Conservation (phyloP, 2,329 filamentous ascomycete species). For the Raffaelea albimanens region DNA sequence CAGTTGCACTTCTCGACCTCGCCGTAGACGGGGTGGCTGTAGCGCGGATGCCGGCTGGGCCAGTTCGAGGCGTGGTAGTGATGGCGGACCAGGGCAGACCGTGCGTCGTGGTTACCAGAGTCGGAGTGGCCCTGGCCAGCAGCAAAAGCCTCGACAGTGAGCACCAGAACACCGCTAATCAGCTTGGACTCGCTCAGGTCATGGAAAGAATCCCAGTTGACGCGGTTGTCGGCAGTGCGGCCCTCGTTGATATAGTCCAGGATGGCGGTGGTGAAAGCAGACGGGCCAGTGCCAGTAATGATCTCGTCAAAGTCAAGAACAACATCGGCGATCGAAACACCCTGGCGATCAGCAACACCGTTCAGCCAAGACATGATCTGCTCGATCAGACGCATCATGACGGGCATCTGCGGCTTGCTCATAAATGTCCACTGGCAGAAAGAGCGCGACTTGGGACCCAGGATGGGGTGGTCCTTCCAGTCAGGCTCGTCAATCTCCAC, state of each 20-base stretch:
- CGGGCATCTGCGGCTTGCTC: conserved; percentile 55
- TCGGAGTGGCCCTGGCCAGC: conserved; percentile 66
- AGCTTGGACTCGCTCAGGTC: conserved; percentile 56
- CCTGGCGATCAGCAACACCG: conserved; percentile 48
- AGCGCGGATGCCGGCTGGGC: conserved; percentile 57
- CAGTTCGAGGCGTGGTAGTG: conserved; percentile 68
- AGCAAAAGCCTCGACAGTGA: conserved; percentile 63
- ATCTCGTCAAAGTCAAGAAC: conserved; percentile 62
- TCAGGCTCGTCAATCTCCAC: conserved; percentile 63
- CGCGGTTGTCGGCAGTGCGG: conserved; percentile 25
- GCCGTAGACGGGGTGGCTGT: conserved; percentile 58
- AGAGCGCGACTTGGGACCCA: conserved; percentile 58
- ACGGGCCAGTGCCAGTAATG: conserved; percentile 63
- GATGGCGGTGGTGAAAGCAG: conserved; percentile 58
- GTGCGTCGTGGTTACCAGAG: conserved; percentile 58
- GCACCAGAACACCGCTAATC: conserved; percentile 53
- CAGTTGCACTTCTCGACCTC: conserved; percentile 66
- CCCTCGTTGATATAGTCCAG: conserved; percentile 51
- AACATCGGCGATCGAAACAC: conserved; percentile 49
- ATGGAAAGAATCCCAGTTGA: conserved; percentile 58
- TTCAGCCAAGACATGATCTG: conserved; percentile 60
- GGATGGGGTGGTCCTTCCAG: conserved; percentile 52
- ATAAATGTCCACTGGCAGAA: conserved; percentile 73
- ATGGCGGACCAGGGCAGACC: conserved; percentile 60
- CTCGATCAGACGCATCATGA: conserved; percentile 60